phyloP scores from a whole-genome alignment of 495 filamentous ascomycete genomes.

The Xylaria telfairii region DNA sequence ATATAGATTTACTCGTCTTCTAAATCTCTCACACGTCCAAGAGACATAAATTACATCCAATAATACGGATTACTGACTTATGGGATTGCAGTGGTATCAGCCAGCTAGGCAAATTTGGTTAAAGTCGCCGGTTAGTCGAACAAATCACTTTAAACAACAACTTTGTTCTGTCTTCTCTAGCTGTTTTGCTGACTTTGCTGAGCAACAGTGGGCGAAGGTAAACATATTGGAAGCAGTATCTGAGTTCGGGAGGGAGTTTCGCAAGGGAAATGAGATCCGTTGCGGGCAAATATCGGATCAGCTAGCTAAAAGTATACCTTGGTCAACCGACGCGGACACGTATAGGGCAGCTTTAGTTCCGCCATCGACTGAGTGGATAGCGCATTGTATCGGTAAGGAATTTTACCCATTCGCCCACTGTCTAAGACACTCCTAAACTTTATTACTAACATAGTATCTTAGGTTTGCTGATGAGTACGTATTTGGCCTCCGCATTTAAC shows the following conservation, averaged over 20 bases:
- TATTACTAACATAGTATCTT: not conserved
- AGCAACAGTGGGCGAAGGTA: not conserved
- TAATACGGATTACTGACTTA: not conserved
- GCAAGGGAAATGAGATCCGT: not conserved
- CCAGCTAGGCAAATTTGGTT: not conserved
- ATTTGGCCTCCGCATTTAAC: not conserved
- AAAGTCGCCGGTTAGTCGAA: not conserved
- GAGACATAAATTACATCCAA: not conserved
- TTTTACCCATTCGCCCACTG: not conserved
- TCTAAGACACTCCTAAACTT: not conserved
- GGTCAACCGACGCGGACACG: not conserved
- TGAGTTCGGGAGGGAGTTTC: not conserved
- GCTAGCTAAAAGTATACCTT: not conserved
- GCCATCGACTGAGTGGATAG: not conserved
- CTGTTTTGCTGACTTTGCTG: not conserved
- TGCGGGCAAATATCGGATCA: not conserved
- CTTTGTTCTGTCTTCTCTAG: not conserved
- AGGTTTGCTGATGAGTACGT: conserved; percentile 17
- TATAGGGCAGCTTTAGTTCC: not conserved
- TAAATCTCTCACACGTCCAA: not conserved
- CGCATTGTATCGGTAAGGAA: conserved; percentile 4
- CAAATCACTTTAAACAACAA: not conserved
- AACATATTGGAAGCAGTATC: not conserved
- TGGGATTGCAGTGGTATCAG: not conserved
- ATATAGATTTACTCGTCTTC: not conserved